A percentile compares a stretch with the other conserved stretches of the same genome.
These are phyloP conservation scores for Linum trigynum DNA, from an alignment of 345 rosid genomes.

Conservation along the genomic window DNA sequence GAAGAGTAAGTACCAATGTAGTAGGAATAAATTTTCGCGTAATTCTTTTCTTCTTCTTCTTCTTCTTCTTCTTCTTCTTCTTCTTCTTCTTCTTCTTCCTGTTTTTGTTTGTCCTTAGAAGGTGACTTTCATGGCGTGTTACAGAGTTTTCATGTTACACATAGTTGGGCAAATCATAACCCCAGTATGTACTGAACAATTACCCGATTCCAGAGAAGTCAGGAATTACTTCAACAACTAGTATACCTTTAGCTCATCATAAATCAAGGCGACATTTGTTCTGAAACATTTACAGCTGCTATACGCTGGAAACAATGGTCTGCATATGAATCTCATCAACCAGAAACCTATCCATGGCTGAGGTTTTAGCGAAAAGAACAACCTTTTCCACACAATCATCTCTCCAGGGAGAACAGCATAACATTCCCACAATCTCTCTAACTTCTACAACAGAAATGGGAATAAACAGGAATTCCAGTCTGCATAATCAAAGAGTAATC, in stretches of 20 bases:
- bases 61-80: conserved; percentile 1
- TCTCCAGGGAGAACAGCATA: too few species aligned
- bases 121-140: conserved; percentile 11
- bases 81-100: background rate
- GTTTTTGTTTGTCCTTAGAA: background rate
- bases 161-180: background rate
- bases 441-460: background rate
- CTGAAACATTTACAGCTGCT: background rate
- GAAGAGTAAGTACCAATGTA: conserved; percentile 21
- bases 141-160: background rate
- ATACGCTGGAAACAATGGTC: background rate
- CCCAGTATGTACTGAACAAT: conserved; percentile 45
- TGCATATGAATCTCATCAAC: conserved; percentile 21
- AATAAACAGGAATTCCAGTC: background rate
- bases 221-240: conserved; percentile 62
- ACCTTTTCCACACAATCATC: too few species aligned
- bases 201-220: conserved; percentile 92
- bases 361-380: background rate
- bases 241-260: conserved; percentile 12
- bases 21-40: conserved; percentile 27
- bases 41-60: conserved; percentile 13
- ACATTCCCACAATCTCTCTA: background rate
- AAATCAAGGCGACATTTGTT: background rate
- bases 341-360: conserved; percentile 8
- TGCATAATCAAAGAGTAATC: background rate